These are phyloP conservation scores for Sclerotinia trifoliorum DNA, from an alignment of 2,329 filamentous ascomycete genomes.

Conservation along the genomic window DNA sequence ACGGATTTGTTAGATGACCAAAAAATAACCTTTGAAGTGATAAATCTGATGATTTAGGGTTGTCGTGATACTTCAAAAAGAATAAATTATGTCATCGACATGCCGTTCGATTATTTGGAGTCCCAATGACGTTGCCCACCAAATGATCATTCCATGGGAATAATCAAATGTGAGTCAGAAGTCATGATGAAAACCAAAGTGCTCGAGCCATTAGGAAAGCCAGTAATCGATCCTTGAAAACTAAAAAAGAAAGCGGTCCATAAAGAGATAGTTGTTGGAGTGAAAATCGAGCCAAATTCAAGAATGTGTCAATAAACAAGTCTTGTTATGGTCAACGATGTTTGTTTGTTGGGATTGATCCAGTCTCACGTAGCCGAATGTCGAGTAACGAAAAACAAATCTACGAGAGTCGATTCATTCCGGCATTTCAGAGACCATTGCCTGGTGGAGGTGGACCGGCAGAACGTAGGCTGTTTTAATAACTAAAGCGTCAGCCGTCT, in stretches of 20 bases:
- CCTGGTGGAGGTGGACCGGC: slow-evolving; percentile 70
- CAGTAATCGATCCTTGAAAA: slow-evolving; percentile 36
- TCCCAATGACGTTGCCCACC: slow-evolving; percentile 27
- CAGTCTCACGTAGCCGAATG: slow-evolving; percentile 3
- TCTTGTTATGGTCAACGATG: slow-evolving; percentile 31
- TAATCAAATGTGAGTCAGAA: slow-evolving; percentile 28
- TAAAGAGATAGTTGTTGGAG: slow-evolving; percentile 33
- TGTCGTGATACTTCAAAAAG: slow-evolving; percentile 32
- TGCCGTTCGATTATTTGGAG: slow-evolving; percentile 41
- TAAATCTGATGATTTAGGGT: slow-evolving; percentile 27
- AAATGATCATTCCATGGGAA: slow-evolving; percentile 3
- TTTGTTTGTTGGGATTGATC: not conserved
- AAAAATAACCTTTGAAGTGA: slow-evolving; percentile 27
- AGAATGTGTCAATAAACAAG: slow-evolving; percentile 31
- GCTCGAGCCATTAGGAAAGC: slow-evolving; percentile 40
- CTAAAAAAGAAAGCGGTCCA: slow-evolving; percentile 36
- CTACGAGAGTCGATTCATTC: not conserved
- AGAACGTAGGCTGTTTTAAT: slow-evolving; percentile 65
- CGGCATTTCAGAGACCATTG: slow-evolving; percentile 17
- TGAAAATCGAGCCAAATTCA: slow-evolving; percentile 14
- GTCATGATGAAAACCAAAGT: slow-evolving; percentile 37
- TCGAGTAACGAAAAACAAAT: slow-evolving; percentile 10
- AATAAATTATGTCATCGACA: slow-evolving; percentile 39
- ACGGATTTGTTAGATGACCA: slow-evolving; percentile 18
- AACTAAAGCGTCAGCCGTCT: slow-evolving; percentile 79